Evolutionary conservation across 2,329 filamentous ascomycete genomes (phyloP).

Genomic region (Cephalotrichum gorgonifer): DNA sequence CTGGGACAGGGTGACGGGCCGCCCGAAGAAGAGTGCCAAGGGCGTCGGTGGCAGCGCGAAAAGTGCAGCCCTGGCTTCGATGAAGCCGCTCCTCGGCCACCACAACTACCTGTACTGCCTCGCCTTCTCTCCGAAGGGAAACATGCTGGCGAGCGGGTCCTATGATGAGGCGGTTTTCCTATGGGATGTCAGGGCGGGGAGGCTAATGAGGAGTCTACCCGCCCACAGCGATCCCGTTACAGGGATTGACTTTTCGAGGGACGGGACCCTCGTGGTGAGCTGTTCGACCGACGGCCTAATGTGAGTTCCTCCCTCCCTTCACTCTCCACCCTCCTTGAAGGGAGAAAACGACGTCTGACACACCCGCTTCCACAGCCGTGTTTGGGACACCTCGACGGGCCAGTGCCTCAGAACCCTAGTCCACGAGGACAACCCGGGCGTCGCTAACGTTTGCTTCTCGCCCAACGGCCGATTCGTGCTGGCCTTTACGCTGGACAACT

Average conservation of each 20-base stretch:
- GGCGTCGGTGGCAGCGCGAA: slow-evolving; percentile 13
- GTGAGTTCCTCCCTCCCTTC: slow-evolving; percentile 30
- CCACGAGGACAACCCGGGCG: slow-evolving; percentile 83
- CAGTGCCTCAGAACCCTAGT: slow-evolving; percentile 92
- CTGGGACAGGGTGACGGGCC: slow-evolving; percentile 65
- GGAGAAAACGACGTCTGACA: neutral
- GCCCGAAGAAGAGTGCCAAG: slow-evolving; percentile 37
- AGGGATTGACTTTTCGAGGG: slow-evolving; percentile 84
- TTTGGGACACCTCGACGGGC: slow-evolving; percentile 93
- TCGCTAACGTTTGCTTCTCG: slow-evolving; percentile 81
- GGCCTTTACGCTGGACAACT: slow-evolving; percentile 84
- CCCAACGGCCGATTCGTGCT: slow-evolving; percentile 91
- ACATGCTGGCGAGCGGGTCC: slow-evolving; percentile 88
- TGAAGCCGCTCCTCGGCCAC: slow-evolving; percentile 64
- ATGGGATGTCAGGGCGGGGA: slow-evolving; percentile 86
- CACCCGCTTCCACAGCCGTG: slow-evolving; percentile 46
- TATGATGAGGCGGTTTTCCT: slow-evolving; percentile 96
- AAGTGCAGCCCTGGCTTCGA: slow-evolving; percentile 16
- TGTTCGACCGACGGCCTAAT: slow-evolving; percentile 88
- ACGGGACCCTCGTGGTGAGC: slow-evolving; percentile 85
- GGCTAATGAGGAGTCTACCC: slow-evolving; percentile 80
- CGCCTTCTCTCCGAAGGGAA: slow-evolving; percentile 95
- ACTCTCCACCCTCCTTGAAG: neutral
- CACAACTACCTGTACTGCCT: slow-evolving; percentile 94
- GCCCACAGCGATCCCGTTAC: slow-evolving; percentile 92